A percentile compares a stretch with the other conserved stretches of the same genome.
phyloP scores from a whole-genome alignment of 1,139 yeast genomes.

The Yamadazyma blattariae region DNA sequence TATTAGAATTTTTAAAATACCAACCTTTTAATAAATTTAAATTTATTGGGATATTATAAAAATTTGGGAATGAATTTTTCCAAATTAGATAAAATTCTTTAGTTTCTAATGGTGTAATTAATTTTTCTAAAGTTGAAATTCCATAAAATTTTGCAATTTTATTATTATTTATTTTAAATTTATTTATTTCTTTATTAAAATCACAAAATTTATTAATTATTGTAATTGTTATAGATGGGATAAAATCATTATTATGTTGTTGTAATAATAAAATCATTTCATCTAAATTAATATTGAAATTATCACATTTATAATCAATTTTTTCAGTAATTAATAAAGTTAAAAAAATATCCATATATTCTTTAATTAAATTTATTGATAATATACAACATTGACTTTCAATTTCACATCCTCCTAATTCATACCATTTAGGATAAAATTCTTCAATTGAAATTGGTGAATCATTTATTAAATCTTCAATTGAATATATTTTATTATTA shows the following conservation, averaged over 20 bases:
- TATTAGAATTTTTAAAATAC: conserved; percentile 39
- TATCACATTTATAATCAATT: conserved; percentile 21
- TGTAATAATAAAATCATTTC: neutral
- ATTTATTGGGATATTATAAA: conserved; percentile 56
- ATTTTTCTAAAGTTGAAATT: conserved; percentile 41
- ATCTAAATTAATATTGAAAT: conserved; percentile 1
- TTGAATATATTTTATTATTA: conserved; percentile 13
- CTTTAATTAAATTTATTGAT: conserved; percentile 22
- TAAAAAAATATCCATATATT: conserved; percentile 41
- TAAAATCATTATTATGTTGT: neutral
- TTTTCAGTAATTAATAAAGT: conserved; percentile 48
- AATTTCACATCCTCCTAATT: conserved; percentile 55
- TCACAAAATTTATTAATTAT: conserved; percentile 10
- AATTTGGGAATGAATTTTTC: conserved; percentile 66
- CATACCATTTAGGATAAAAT: conserved; percentile 52
- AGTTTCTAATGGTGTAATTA: conserved; percentile 15
- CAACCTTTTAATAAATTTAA: conserved; percentile 51
- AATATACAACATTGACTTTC: conserved; percentile 29
- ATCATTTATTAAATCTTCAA: conserved; percentile 38
- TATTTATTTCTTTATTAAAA: conserved; percentile 4
- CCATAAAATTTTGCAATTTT: conserved; percentile 62
- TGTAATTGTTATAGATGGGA: conserved; percentile 4
- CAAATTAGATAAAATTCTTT: conserved; percentile 59
- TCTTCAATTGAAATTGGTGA: conserved; percentile 59
- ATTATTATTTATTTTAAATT: conserved; percentile 30